Conservation (phyloP, 2,329 filamentous ascomycete species). For the Fusarium incarnatum region DNA sequence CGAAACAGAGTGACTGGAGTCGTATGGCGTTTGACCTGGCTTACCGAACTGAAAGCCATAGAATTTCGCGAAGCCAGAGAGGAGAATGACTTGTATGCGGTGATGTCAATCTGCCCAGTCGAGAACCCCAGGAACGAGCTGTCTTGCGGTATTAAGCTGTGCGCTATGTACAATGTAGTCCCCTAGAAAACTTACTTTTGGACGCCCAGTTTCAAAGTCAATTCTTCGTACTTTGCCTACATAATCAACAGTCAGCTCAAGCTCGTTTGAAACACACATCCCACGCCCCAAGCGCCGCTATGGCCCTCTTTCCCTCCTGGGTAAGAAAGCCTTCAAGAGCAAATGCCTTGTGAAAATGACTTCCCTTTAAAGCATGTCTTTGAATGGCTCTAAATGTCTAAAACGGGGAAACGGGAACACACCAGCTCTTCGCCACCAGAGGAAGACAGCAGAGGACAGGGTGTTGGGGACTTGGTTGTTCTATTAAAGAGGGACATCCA, state of each 20-base stretch:
- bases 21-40: no score
- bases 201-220: not conserved
- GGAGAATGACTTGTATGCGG: not conserved
- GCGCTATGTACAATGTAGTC: not conserved
- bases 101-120: not conserved
- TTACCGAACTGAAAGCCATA: not conserved
- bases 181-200: not conserved
- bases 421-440: not conserved
- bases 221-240: not conserved
- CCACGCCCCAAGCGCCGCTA: not conserved
- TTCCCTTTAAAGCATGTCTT: not conserved
- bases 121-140: not conserved
- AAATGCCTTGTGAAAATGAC: not conserved
- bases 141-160: not conserved
- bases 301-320: not conserved
- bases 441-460: not conserved
- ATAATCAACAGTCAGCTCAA: not conserved
- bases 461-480: not conserved
- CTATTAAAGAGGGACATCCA: not conserved
- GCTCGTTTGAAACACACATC: not conserved
- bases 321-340: not conserved
- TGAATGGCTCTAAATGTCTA: not conserved
- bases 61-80: no score
- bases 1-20: no score
- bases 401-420: no score